Conservation (phyloP, 2,329 filamentous ascomycete species). For the Cercospora canescens region DNA sequence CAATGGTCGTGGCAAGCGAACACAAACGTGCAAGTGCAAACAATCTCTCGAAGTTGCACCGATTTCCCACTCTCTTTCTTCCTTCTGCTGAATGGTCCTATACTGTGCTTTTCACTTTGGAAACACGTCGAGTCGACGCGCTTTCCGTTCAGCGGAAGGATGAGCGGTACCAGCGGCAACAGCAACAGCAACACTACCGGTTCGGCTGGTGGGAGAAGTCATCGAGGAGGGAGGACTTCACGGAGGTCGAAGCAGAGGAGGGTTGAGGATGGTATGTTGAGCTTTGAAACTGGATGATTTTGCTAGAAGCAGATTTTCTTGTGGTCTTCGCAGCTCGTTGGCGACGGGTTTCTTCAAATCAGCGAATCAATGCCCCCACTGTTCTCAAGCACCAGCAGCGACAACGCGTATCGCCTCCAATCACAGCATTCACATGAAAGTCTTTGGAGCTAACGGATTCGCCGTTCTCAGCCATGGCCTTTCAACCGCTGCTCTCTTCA, state of each 20-base stretch:
- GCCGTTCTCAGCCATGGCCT: neutral
- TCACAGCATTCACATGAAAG: neutral
- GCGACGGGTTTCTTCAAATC: too few species aligned
- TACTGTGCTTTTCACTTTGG: neutral
- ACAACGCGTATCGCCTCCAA: neutral
- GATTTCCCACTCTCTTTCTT: too few species aligned
- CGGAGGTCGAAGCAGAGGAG: too few species aligned
- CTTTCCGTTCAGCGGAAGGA: neutral
- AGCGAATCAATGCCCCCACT: too few species aligned
- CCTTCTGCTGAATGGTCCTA: neutral
- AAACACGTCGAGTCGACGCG: neutral
- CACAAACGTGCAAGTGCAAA: constrained; percentile 3
- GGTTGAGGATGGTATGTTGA: too few species aligned
- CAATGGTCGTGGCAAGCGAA: neutral
- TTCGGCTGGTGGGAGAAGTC: neutral
- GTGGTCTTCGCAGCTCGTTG: too few species aligned
- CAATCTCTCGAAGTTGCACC: too few species aligned
- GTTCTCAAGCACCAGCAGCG: too few species aligned
- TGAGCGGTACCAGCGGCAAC: neutral
- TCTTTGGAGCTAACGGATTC: neutral
- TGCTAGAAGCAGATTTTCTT: too few species aligned
- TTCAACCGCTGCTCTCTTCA: constrained; percentile 6
- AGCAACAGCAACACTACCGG: neutral
- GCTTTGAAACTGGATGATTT: too few species aligned
- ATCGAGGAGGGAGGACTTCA: too few species aligned